Evolutionary conservation across 116 monocot species (phyloP).

Genomic region (Zostera marina): DNA sequence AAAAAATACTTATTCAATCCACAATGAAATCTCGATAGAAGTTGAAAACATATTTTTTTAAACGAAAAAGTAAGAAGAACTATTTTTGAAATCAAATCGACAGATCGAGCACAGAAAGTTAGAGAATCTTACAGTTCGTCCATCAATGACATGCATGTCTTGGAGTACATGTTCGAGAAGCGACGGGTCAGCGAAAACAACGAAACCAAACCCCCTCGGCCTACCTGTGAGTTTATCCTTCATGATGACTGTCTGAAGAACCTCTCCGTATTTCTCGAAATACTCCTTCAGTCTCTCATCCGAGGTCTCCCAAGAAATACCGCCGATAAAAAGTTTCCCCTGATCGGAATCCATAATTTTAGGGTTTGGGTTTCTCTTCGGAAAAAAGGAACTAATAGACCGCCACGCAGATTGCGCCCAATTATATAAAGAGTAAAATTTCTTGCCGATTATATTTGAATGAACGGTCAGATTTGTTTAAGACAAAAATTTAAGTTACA

Average conservation of each 20-base stretch:
- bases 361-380: slow-evolving; percentile 1
- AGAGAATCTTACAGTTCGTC: slow-evolving; percentile 42
- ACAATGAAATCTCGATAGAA: too few relatives aligned
- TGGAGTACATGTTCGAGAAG: slow-evolving; percentile 63
- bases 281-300: slow-evolving; percentile 70
- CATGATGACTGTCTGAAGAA: slow-evolving; percentile 58
- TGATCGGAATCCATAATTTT: slow-evolving; percentile 65
- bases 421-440: too few relatives aligned
- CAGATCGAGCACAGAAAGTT: background rate
- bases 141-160: slow-evolving; percentile 68
- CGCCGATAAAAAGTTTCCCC: slow-evolving; percentile 89
- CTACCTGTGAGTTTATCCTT: slow-evolving; percentile 48
- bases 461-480: too few relatives aligned
- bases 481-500: too few relatives aligned
- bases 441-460: too few relatives aligned
- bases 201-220: slow-evolving; percentile 79
- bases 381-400: too few relatives aligned
- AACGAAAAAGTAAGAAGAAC: background rate
- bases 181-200: slow-evolving; percentile 69
- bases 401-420: too few relatives aligned
- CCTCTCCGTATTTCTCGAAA: slow-evolving; percentile 67
- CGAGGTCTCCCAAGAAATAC: slow-evolving; percentile 84
- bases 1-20: too few relatives aligned
- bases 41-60: too few relatives aligned
- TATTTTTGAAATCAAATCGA: background rate